Evolutionary conservation across 1,284 basidiomycete genomes (phyloP), one percentile per base, ranked within the genome.

Genomic region (Apiotrichum sp.): DNA sequence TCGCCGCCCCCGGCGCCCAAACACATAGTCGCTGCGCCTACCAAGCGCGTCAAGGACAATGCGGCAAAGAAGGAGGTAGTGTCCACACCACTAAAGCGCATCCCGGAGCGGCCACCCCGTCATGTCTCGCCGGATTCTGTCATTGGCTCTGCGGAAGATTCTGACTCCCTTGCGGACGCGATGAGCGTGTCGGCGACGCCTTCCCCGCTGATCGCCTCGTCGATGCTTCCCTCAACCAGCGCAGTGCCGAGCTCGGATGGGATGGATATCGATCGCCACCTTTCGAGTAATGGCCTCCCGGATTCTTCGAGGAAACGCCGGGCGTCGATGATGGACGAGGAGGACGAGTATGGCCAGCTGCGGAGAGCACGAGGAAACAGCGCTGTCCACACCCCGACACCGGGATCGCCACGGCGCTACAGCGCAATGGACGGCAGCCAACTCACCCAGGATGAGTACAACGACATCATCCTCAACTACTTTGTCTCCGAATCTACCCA

Each of bases 401-500:
- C 63, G 8, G 59, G 57, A 14, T 59, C 54, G 29, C 61, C 66
- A 22, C 58, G 57, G 10, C 34, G 35, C 10, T 62, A 59, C 41
- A 52, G 42, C 16, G 61, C 55, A 6, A 46, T 62, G 32, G 61
- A 66, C 42, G 63, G 63, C 6, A 14, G 33, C 14, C 59, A 63
- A 4, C 57, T 74, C 45, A 74, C 74, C 1, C 77, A 79, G 16
- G 75, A 78, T 52, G 72, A 77, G 31, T 98, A 98, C 70, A 92
- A 88, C 45, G 93, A 98, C 74, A 88, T 93, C 72, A 93, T 99
- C 60, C 81, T 99, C 65, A 95, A 98, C 79, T 98, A 98, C 77
- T 99, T 98, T 76, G 93, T 99, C 66, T 97, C 95, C 46, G 96
- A 99, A 76, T 89, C 92, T 43, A 90, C 89, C 62, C 89, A 93